phyloP scores from a whole-genome alignment of 2,329 filamentous ascomycete species.

The Colletotrichum eleusines region DNA sequence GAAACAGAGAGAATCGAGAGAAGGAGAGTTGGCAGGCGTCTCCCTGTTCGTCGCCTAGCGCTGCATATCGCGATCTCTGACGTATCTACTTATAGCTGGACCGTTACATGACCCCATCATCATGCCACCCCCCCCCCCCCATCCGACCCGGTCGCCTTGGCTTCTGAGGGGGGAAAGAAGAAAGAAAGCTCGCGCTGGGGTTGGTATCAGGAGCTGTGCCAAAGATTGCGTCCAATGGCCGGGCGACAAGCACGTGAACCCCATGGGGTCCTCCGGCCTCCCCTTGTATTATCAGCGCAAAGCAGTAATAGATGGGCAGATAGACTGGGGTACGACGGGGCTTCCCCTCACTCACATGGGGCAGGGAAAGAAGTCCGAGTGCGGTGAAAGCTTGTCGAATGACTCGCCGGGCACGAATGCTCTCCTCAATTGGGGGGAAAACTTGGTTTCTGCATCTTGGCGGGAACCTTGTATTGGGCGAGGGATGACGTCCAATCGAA shows the following conservation, averaged over 20 bases:
- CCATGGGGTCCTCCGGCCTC: conserved; percentile 5
- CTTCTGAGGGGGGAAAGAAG: not conserved
- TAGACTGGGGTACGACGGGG: not conserved
- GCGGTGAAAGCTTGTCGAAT: not conserved
- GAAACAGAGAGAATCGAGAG: not conserved
- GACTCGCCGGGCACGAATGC: conserved; percentile 15
- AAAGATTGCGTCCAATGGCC: conserved; percentile 17
- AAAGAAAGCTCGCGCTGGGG: conserved; percentile 4
- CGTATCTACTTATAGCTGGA: conserved; percentile 31
- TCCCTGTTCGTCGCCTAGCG: not conserved
- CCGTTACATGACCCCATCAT: not conserved
- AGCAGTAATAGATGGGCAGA: not conserved
- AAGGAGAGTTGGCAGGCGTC: conserved; percentile 1
- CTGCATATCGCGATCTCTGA: not conserved
- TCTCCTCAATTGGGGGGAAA: not conserved
- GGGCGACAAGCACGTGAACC: not conserved
- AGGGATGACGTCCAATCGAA: not conserved
- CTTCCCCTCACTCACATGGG: conserved; percentile 3
- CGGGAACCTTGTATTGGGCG: not conserved
- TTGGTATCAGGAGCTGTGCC: conserved; percentile 19
- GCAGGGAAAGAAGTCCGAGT: conserved; percentile 17
- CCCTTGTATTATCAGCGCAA: too few species aligned
- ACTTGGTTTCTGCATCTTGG: conserved; percentile 4
- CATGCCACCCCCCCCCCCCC: too few species aligned
- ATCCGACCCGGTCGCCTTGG: conserved; percentile 8